A percentile compares a stretch with the other conserved stretches of the same genome.
Conservation (phyloP, 805 yeast genomes). For the Saccharomycopsis olivae region DNA sequence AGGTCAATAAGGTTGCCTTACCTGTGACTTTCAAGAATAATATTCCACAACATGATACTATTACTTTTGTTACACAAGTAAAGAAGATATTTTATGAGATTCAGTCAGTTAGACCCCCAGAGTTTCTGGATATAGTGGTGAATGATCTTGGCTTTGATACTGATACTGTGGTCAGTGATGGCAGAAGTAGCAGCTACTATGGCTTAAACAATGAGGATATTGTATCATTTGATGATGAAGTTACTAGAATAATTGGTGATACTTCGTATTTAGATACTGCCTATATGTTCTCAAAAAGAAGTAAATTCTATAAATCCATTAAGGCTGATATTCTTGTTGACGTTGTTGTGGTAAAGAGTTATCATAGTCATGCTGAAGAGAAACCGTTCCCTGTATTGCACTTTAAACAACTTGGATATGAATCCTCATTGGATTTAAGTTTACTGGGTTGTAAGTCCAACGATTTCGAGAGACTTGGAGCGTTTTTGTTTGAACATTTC, state of each 20-base stretch:
- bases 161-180: background rate
- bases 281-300: background rate
- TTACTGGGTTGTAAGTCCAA: background rate
- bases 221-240: background rate
- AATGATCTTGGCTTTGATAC: background rate
- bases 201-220: constrained; percentile 1
- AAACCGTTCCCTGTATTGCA: constrained; percentile 11
- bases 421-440: background rate
- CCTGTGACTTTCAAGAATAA: background rate
- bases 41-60: background rate
- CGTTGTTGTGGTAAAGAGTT: constrained; percentile 8
- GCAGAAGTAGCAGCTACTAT: too few relatives aligned
- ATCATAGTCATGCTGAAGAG: background rate
- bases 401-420: constrained; percentile 3
- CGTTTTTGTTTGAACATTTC: background rate
- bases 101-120: constrained; percentile 1
- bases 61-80: constrained; percentile 4
- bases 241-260: background rate
- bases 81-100: constrained; percentile 6
- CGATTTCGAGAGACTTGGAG: background rate
- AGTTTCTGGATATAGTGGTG: background rate
- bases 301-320: background rate
- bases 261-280: constrained; percentile 3
- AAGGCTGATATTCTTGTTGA: background rate
- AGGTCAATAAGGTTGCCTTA: background rate